Base-by-base conservation (phyloP, 495 filamentous ascomycete genomes). In the Aspergillus panamensis region DNA sequence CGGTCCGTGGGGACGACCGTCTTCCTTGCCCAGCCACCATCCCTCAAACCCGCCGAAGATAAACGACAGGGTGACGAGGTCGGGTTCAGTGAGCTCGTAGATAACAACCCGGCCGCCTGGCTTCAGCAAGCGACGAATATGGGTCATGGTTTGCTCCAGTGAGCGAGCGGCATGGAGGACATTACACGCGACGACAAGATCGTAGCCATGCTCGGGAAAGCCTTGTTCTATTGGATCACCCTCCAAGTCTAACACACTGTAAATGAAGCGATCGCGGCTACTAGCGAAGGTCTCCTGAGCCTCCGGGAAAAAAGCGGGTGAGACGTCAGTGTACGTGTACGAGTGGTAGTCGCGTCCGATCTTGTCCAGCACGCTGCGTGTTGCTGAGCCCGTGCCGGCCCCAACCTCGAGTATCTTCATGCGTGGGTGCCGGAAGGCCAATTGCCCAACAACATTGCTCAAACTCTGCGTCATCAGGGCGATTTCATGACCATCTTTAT, bases 81-180 rank as follows among this genome's bases (percentile, higher is more conserved):
- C 42, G 1, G 20, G 16, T 6, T 49, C 49, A 14, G 61, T 63
- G 3, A 31, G 10, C 21, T 56, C 61, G 2, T 14, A 20, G 3
- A 47, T 8, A n/a, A 47, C 17, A 3, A 62, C 31, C 16, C 17
- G 25, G 0, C 60, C 60, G 3, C 60, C 56, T 0, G 60, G 60
- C 55, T 71, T 75, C 32, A 80, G 56, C 16, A 79, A 51, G 1
- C 53, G 57, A 0, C 72, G 68, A 2, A 73, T 66, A 40, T 80
- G 76, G 8, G 62, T 53, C 73, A 84, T 77, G 2, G 80, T 82
- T 10, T 70, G 63, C 30, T 65, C 59, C 53, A 81, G 71, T 8
- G 69, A 70, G 25, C 69, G 65, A 1, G 81, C 83, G 1, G 82
- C 77, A 48, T 84, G 83, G 2, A 85, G 59, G 3, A 79, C 77